These are phyloP conservation scores for Cnidoscolus chayamansa DNA, from an alignment of 441 rosid species.

Conservation along the genomic window DNA sequence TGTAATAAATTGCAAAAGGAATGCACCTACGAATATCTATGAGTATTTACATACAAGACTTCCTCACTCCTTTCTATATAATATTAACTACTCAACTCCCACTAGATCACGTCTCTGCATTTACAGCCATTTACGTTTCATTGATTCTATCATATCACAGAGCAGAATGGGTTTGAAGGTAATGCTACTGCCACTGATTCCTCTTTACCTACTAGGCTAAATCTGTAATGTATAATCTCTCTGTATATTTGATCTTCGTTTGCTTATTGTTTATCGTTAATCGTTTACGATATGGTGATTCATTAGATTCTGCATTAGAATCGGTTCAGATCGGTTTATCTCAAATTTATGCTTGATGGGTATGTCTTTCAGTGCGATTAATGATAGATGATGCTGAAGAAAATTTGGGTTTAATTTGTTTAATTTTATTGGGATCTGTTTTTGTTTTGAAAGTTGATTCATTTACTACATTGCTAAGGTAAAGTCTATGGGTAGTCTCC, in stretches of 20 bases:
- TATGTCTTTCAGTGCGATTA: background rate
- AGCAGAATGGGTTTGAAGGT: conserved; percentile 20
- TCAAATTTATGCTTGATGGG: background rate
- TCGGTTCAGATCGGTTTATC: background rate
- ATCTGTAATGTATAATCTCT: background rate
- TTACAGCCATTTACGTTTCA: too few relatives aligned
- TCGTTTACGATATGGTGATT: conserved; percentile 3
- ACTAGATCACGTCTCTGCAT: background rate
- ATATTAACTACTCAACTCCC: background rate
- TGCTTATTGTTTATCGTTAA: background rate
- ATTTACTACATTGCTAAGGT: too few relatives aligned
- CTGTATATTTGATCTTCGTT: background rate
- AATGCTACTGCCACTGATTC: background rate
- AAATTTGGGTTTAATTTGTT: background rate
- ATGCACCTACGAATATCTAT: background rate
- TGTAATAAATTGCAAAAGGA: background rate
- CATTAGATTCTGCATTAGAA: background rate
- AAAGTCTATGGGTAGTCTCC: background rate
- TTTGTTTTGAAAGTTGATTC: background rate
- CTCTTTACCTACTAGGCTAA: background rate
- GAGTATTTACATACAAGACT: background rate
- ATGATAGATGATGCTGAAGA: background rate
- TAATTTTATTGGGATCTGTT: background rate
- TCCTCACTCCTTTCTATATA: background rate
- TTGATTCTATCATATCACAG: too few relatives aligned